Evolutionary conservation across 192 early-diverging fungal species (phyloP).

Genomic region (Entophlyctis luteolus): DNA sequence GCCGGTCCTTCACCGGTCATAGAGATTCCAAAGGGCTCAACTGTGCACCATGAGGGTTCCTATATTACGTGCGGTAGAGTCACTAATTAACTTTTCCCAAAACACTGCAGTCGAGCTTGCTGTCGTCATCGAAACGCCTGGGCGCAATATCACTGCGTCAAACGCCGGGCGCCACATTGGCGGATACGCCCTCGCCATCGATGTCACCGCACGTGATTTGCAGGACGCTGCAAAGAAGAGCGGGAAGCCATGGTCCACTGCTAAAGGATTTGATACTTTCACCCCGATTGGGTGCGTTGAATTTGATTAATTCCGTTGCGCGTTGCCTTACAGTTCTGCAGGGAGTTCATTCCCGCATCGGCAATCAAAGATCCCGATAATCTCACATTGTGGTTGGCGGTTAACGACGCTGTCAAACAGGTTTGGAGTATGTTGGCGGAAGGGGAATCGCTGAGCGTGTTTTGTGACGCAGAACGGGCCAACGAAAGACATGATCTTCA

Average conservation of each 20-base stretch:
- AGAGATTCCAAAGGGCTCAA: conserved; percentile 72
- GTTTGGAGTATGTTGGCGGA: background rate
- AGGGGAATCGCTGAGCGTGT: background rate
- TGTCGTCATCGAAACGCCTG: conserved; percentile 80
- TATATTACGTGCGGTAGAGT: background rate
- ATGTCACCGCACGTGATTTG: conserved; percentile 88
- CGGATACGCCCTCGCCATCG: conserved; percentile 83
- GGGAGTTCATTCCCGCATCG: conserved; percentile 72
- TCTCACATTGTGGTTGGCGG: conserved; percentile 73
- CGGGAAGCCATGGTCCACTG: conserved; percentile 83
- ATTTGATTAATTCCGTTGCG: background rate
- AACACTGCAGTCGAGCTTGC: conserved; percentile 76
- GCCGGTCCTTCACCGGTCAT: conserved; percentile 49
- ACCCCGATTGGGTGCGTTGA: conserved; percentile 73
- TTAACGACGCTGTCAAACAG: conserved; percentile 61
- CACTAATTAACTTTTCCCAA: conserved; percentile 9
- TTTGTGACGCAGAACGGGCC: conserved; percentile 64
- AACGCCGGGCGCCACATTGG: conserved; percentile 62
- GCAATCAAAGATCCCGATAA: conserved; percentile 68
- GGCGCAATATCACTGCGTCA: conserved; percentile 63
- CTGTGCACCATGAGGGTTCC: conserved; percentile 75
- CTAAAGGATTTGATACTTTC: conserved; percentile 96
- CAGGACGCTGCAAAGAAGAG: conserved; percentile 79
- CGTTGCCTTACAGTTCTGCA: conserved; percentile 1
- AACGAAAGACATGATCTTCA: conserved; percentile 91